A percentile compares a stretch with the other conserved stretches of the same genome.
phyloP scores from a whole-genome alignment of 768 basidiomycete species.

The Mycena galericulata region DNA sequence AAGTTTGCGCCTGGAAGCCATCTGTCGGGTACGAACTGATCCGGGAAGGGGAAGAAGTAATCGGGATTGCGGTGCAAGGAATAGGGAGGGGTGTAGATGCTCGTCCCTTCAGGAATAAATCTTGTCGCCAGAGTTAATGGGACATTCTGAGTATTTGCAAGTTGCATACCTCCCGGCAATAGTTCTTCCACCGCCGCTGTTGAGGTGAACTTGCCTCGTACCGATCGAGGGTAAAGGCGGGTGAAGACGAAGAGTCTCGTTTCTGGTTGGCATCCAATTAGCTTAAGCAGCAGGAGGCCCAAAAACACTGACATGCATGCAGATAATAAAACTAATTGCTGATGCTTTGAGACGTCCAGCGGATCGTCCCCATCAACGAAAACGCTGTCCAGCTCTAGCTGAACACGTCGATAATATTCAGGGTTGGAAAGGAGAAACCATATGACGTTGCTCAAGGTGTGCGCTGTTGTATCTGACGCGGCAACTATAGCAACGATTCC shows the following conservation, averaged over 20 bases:
- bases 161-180: slow-evolving; percentile 3
- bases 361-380: slow-evolving; percentile 39
- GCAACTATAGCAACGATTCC: slow-evolving; percentile 53
- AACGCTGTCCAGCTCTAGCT: slow-evolving; percentile 47
- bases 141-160: not conserved
- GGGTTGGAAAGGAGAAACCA: slow-evolving; percentile 51
- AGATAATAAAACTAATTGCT: slow-evolving; percentile 48
- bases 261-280: slow-evolving; percentile 45
- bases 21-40: slow-evolving; percentile 56
- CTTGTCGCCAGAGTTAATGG: slow-evolving; percentile 39
- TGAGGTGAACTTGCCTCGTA: slow-evolving; percentile 43
- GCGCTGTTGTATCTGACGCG: slow-evolving; percentile 54
- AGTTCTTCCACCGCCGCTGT: not conserved
- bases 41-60: slow-evolving; percentile 59
- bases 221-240: slow-evolving; percentile 59
- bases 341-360: slow-evolving; percentile 40
- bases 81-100: slow-evolving; percentile 56
- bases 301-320: slow-evolving; percentile 48
- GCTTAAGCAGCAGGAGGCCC: not conserved
- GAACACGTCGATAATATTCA: slow-evolving; percentile 45
- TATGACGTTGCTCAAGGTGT: slow-evolving; percentile 45
- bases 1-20: slow-evolving; percentile 43
- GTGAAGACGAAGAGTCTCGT: slow-evolving; percentile 61
- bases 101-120: slow-evolving; percentile 59
- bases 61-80: slow-evolving; percentile 60